Conservation (phyloP, 2,329 filamentous ascomycete genomes). For the Helminthosporium solani region DNA sequence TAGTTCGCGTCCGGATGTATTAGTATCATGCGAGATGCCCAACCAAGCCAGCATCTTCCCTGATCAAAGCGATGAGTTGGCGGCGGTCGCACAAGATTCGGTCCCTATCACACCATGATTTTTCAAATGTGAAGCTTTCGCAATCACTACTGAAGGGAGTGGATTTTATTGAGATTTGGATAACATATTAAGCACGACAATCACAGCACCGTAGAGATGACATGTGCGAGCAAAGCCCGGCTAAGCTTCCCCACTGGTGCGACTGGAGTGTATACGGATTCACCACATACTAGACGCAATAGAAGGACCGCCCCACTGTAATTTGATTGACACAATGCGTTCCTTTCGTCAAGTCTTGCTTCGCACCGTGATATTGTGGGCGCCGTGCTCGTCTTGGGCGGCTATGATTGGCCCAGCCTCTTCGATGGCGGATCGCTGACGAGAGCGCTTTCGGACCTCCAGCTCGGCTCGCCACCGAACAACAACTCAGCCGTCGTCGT, state of each 20-base stretch:
- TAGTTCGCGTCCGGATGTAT: neutral
- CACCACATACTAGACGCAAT: no score
- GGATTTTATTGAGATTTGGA: neutral
- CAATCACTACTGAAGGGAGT: neutral
- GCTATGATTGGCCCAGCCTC: constrained; percentile 18
- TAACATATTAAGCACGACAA: neutral
- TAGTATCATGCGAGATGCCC: constrained; percentile 3
- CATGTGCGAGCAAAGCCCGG: no score
- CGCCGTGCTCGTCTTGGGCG: neutral
- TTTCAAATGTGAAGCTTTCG: neutral
- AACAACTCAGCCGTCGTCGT: constrained; percentile 27
- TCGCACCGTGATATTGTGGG: neutral
- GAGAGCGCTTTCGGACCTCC: constrained; percentile 8
- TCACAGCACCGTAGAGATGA: no score
- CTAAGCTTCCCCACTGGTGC: no score
- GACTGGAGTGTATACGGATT: no score
- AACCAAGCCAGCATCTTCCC: constrained; percentile 9
- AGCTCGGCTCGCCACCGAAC: constrained; percentile 17
- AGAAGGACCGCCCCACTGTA: no score
- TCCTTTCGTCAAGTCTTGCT: neutral
- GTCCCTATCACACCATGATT: neutral
- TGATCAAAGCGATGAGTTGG: constrained; percentile 11
- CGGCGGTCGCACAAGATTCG: constrained; percentile 4
- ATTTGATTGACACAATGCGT: neutral
- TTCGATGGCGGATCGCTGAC: constrained; percentile 3